Percentiles rank a stretch among this genome's conserved stretches.
Evolutionary conservation across 2,329 filamentous ascomycete species (phyloP).

Genomic region (Colletotrichum salicis): DNA sequence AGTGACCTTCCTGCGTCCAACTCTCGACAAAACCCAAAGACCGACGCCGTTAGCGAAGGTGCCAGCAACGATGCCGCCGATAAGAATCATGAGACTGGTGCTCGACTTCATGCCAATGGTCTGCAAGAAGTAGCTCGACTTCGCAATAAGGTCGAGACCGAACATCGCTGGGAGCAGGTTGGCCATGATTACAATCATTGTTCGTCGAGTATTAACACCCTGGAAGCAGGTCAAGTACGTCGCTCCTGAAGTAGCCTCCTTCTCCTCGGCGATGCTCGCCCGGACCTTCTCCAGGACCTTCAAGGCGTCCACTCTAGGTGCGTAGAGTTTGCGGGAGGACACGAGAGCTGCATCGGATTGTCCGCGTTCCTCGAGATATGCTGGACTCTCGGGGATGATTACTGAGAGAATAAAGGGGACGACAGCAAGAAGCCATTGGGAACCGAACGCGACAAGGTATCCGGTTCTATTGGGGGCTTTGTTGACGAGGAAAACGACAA

Average conservation of each 20-base stretch:
- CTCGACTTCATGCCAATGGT: constrained; percentile 45
- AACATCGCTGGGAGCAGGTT: constrained; percentile 55
- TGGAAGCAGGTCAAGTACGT: constrained; percentile 57
- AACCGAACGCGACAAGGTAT: constrained; percentile 41
- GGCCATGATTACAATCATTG: constrained; percentile 52
- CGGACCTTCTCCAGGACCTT: constrained; percentile 37
- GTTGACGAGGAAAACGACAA: constrained; percentile 40
- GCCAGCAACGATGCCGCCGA: constrained; percentile 55
- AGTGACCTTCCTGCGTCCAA: constrained; percentile 52
- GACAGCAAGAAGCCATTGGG: constrained; percentile 39
- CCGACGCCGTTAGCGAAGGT: constrained; percentile 54
- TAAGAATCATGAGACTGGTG: constrained; percentile 53
- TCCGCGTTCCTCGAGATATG: constrained; percentile 37
- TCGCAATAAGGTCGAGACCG: constrained; percentile 54
- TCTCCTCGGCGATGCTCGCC: constrained; percentile 54
- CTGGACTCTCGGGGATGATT: constrained; percentile 43
- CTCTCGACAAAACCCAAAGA: constrained; percentile 53
- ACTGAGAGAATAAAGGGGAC: constrained; percentile 39
- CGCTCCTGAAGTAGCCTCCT: constrained; percentile 41
- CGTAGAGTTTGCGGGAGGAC: constrained; percentile 37
- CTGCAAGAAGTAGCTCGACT: constrained; percentile 51
- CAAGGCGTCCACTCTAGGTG: constrained; percentile 36
- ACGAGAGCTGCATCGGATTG: constrained; percentile 35
- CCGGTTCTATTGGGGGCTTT: constrained; percentile 33
- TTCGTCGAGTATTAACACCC: constrained; percentile 52